Base-by-base conservation (phyloP, 2,329 filamentous ascomycete species). In the Trichoderma hamatum region DNA sequence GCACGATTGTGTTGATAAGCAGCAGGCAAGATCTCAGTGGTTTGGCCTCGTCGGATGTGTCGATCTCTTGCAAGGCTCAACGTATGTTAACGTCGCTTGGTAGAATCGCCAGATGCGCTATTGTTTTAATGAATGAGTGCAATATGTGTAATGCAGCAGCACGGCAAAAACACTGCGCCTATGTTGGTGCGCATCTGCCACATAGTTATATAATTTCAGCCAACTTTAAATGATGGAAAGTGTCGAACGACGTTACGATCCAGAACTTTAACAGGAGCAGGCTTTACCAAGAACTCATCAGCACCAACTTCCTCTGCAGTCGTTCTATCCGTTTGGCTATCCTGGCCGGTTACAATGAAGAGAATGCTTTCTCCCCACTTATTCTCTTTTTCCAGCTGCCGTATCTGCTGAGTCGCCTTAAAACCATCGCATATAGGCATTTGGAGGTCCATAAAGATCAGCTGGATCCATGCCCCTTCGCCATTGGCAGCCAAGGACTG, bases 401-500 rank as follows among this genome's bases (percentile, higher is more conserved):
- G 51, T 54, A 54, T 54, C 51, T 54, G 24, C 51, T 54, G 51
- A 13, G 58, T 60, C 2, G 58, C 58, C 43, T 46, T 46, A 16
- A 60, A 60, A 6, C 58, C 58, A 46, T 60, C 58, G 16, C 58
- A 60, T 1, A 43, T 24, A 11, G 58, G 58, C 58, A 60, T 60
- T 60, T 60, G 58, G 7, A 60, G 58, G 21, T 60, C 58, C 58
- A 60, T 60, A 14, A 60, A 46, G 24, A 60, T 60, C 24, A 60
- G 34, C 21, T 60, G 58, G 14, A 60, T 60, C 58, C 36, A 36
- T 60, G 58, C 26, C 14, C 58, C 36, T 39, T 60, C 36, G 36
- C 58, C 36, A 5, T 36, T 26, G 24, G 51, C 51, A 14, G 51
- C 51, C 5, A 54, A 54, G 14, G 21, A 28, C 21, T 54, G 51